A percentile compares a stretch with the other conserved stretches of the same genome.
Conservation (phyloP, 495 filamentous ascomycete genomes). For the Penicillium cosmopolitanum region DNA sequence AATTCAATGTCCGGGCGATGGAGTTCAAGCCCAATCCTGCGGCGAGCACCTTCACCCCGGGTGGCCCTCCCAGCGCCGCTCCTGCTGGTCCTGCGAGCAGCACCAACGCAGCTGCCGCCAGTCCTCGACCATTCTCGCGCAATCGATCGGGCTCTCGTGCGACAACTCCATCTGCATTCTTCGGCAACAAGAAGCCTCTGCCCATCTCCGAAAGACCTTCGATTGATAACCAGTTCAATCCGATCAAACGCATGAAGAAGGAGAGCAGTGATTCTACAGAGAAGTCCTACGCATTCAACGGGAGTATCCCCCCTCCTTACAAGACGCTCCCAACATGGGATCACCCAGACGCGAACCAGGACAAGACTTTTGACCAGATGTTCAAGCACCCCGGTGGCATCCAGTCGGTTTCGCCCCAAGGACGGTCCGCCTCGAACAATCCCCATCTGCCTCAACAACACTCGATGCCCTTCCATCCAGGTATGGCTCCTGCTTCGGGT, state of each 20-base stretch:
- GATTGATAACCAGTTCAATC: slow-evolving; percentile 71
- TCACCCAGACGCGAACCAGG: slow-evolving; percentile 60
- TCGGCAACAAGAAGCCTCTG: slow-evolving; percentile 64
- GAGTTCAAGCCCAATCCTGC: slow-evolving; percentile 85
- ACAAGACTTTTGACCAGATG: slow-evolving; percentile 72
- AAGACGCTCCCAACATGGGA: slow-evolving; percentile 83
- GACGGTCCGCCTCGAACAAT: slow-evolving; percentile 57
- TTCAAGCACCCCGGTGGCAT: slow-evolving; percentile 66
- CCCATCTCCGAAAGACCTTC: slow-evolving; percentile 57
- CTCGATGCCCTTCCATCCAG: slow-evolving; percentile 71
- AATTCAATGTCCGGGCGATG: slow-evolving; percentile 80
- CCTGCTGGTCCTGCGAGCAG: slow-evolving; percentile 53
- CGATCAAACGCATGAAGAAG: slow-evolving; percentile 72
- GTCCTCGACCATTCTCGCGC: slow-evolving; percentile 60
- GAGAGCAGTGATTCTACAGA: slow-evolving; percentile 52
- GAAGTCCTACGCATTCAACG: slow-evolving; percentile 61
- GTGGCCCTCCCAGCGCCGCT: slow-evolving; percentile 51
- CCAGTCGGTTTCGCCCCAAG: slow-evolving; percentile 67
- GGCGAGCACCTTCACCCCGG: slow-evolving; percentile 78
- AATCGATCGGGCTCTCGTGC: slow-evolving; percentile 56
- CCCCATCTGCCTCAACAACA: slow-evolving; percentile 74
- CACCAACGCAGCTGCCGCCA: slow-evolving; percentile 53
- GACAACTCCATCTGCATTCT: slow-evolving; percentile 52
- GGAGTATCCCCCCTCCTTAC: slow-evolving; percentile 76
- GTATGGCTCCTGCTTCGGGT: slow-evolving; percentile 46